Conservation (phyloP, 1,284 basidiomycete species). For the Pascua sp. region DNA sequence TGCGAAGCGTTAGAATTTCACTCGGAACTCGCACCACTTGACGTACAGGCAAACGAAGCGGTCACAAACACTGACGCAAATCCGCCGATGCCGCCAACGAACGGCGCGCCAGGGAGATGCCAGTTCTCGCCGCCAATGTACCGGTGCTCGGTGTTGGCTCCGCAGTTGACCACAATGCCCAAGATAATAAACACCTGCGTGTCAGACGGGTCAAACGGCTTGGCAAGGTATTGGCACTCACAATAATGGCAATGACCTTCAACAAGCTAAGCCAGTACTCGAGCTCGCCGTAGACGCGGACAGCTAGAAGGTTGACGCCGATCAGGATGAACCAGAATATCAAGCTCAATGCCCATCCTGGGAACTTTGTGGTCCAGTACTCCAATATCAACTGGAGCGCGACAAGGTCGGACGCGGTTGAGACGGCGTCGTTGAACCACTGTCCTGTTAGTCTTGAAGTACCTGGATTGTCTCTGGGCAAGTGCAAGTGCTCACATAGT, state of each 20-base stretch:
- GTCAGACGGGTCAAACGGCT: too few relatives aligned
- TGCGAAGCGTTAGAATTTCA: background rate
- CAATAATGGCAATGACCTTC: slow-evolving; percentile 70
- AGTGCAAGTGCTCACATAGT: slow-evolving; percentile 52
- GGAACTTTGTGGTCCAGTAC: slow-evolving; percentile 65
- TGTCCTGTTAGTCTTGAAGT: background rate
- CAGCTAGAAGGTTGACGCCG: slow-evolving; percentile 26
- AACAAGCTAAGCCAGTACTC: slow-evolving; percentile 59
- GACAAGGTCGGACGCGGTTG: slow-evolving; percentile 72
- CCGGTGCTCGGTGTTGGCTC: slow-evolving; percentile 46
- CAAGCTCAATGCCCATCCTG: slow-evolving; percentile 60
- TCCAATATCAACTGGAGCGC: slow-evolving; percentile 75
- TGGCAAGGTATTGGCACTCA: background rate
- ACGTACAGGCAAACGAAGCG: slow-evolving; percentile 22
- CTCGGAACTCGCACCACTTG: too few relatives aligned
- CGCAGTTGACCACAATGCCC: slow-evolving; percentile 61
- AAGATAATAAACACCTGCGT: slow-evolving; percentile 50
- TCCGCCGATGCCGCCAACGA: slow-evolving; percentile 49
- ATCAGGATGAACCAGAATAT: slow-evolving; percentile 69
- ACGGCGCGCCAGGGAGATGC: slow-evolving; percentile 51
- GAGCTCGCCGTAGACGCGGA: slow-evolving; percentile 41
- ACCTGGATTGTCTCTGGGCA: background rate
- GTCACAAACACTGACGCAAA: slow-evolving; percentile 49
- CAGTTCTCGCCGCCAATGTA: slow-evolving; percentile 51
- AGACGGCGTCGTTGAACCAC: slow-evolving; percentile 64